Conservation (phyloP, 768 basidiomycete species). For the Amanita inopinata region DNA sequence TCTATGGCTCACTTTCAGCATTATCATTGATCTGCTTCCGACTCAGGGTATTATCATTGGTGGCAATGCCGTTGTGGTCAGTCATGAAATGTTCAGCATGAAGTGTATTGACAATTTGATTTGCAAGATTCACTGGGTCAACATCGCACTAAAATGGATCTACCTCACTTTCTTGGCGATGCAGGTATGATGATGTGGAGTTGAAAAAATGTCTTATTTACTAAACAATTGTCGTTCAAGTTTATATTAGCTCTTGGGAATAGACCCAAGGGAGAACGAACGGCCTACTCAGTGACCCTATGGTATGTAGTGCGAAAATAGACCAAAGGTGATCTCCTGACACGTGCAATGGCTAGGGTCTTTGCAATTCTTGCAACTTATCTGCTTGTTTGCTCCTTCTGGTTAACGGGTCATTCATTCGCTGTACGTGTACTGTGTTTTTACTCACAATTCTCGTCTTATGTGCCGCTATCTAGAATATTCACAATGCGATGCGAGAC, state of each 20-base stretch:
- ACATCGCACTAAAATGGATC: conserved; percentile 73
- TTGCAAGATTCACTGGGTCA: conserved; percentile 79
- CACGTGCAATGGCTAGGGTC: conserved; percentile 36
- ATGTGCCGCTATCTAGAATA: conserved; percentile 27
- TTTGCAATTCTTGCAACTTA: conserved; percentile 80
- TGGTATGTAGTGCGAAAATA: conserved; percentile 36
- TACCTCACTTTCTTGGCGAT: conserved; percentile 80
- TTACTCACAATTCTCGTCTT: background rate
- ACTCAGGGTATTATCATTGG: conserved; percentile 47
- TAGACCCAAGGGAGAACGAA: conserved; percentile 81
- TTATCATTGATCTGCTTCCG: conserved; percentile 85
- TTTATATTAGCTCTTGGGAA: conserved; percentile 58
- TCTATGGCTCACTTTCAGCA: conserved; percentile 88
- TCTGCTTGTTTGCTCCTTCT: conserved; percentile 79
- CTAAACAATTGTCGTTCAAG: background rate
- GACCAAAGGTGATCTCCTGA: background rate
- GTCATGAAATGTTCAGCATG: conserved; percentile 20
- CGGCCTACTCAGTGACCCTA: conserved; percentile 62
- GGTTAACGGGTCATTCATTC: conserved; percentile 76
- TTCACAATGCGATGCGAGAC: conserved; percentile 39
- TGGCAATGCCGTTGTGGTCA: conserved; percentile 58
- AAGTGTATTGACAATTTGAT: conserved; percentile 1
- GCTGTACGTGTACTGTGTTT: conserved; percentile 30
- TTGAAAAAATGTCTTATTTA: no score
- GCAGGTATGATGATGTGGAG: no score